Percentiles rank a stretch among this genome's conserved stretches.
Conservation (phyloP, 2,329 filamentous ascomycete genomes). For the Aulographum hederae region DNA sequence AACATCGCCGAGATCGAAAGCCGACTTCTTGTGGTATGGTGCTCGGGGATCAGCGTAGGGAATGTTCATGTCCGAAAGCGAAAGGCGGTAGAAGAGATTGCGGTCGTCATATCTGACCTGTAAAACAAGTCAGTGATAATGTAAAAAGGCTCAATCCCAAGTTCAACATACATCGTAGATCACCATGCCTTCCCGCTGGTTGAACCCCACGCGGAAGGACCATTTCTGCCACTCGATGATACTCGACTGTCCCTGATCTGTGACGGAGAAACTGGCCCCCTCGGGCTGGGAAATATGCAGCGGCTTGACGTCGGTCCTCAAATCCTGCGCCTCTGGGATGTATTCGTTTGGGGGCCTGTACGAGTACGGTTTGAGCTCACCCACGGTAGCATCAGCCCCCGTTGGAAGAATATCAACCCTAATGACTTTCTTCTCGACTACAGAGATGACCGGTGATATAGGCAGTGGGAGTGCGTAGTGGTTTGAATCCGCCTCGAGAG, state of each 20-base stretch:
- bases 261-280: constrained; percentile 41
- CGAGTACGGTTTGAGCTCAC: constrained; percentile 37
- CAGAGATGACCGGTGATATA: constrained; percentile 50
- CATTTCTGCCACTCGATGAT: constrained; percentile 51
- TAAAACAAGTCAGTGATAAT: constrained; percentile 2
- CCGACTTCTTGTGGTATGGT: constrained; percentile 51
- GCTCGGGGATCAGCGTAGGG: constrained; percentile 45
- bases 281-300: constrained; percentile 46
- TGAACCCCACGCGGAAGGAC: constrained; percentile 52
- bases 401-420: constrained; percentile 54
- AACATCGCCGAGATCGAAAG: constrained; percentile 52
- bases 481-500: constrained; percentile 42
- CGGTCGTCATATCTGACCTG: constrained; percentile 36
- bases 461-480: constrained; percentile 50
- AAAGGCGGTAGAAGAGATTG: constrained; percentile 48
- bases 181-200: constrained; percentile 50
- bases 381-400: constrained; percentile 40
- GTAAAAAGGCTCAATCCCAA: no score
- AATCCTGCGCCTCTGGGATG: constrained; percentile 40
- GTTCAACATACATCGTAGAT: constrained; percentile 43
- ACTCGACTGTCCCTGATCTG: constrained; percentile 32
- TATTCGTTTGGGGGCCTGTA: constrained; percentile 45
- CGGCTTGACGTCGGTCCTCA: constrained; percentile 44
- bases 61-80: constrained; percentile 50
- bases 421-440: constrained; percentile 42